Percentiles rank a stretch among this genome's conserved stretches.
phyloP scores from a whole-genome alignment of 2,329 filamentous ascomycete species.

The Dissoconium aciculare region DNA sequence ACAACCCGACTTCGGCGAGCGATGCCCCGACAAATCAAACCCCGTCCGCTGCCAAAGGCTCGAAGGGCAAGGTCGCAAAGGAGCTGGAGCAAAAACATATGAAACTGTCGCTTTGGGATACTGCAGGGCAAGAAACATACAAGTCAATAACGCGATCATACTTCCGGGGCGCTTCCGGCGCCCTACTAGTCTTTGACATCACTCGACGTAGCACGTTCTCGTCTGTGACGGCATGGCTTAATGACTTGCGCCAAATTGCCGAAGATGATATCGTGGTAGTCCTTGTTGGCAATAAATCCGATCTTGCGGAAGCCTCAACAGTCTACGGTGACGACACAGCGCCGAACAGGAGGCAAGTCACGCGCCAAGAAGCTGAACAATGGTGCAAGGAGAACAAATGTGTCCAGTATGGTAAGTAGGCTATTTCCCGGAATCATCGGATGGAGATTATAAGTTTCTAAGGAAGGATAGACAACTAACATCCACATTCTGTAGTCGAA shows the following conservation, averaged over 20 bases:
- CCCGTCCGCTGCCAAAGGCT: constrained; percentile 9
- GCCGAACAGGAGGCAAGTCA: constrained; percentile 62
- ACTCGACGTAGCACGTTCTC: constrained; percentile 70
- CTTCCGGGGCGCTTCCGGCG: constrained; percentile 66
- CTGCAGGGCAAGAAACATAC: constrained; percentile 92
- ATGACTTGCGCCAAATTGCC: constrained; percentile 85
- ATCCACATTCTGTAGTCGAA: too few relatives aligned
- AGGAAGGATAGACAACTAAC: too few relatives aligned
- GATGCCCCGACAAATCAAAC: constrained; percentile 6
- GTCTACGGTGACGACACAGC: constrained; percentile 18
- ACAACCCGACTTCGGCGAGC: constrained; percentile 28
- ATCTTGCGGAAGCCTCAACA: constrained; percentile 46
- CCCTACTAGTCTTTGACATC: constrained; percentile 88
- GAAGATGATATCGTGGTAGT: constrained; percentile 92
- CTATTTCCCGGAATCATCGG: too few relatives aligned
- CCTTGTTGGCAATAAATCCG: constrained; percentile 87
- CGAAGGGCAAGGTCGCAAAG: constrained; percentile 16
- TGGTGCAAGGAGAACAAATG: constrained; percentile 81
- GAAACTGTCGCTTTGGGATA: constrained; percentile 93
- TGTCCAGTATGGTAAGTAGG: constrained; percentile 79
- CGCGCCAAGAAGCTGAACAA: constrained; percentile 65
- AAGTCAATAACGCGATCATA: constrained; percentile 91
- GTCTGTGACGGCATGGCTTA: constrained; percentile 83
- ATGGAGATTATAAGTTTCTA: too few relatives aligned
- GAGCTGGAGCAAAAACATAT: constrained; percentile 53